Base-by-base conservation (phyloP, 2,329 filamentous ascomycete genomes). In the Neofusicoccum laricinum region DNA sequence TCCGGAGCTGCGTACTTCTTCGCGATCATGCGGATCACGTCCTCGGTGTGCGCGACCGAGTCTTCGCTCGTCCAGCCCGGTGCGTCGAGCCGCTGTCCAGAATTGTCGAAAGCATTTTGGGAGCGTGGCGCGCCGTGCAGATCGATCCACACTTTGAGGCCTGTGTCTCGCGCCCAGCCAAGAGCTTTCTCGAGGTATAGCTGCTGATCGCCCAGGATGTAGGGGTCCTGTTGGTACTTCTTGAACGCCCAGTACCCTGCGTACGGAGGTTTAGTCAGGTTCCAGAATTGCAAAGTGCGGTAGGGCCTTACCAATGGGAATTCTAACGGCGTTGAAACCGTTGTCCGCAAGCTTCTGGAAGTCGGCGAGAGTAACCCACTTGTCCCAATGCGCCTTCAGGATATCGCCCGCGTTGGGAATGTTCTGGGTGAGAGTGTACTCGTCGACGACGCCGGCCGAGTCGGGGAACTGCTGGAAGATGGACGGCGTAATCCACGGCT, bases 91-190 rank as follows among this genome's bases (percentile, higher is more conserved):
- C 76, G 77, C 64, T 84, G 81, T 2, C 86, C 86, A 43, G 82
- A 86, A 72, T 88, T 88, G 72, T 88, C 86, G 70, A 85, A 88
- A 10, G 86, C 86, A 66, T 88, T 87, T 68, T 87, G 85, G 2
- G 78, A 81, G 50, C 81, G 81, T 2, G 74, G 75, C 12, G 73
- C 73, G 40, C 84, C 85, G 70, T 88, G 85, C 10, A 87, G 77
- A 68, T 88, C 85, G 57, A 88, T 82, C 70, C 86, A 77, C 17
- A 87, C 78, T 71, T 86, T 84, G 41, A 86, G 71, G 1, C 82
- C 81, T 0, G 81, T 75, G 36, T 77, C 75, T 40, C 83, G 72
- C 4, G 85, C 82, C 85, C 85, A 88, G 51, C 82, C 82, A 55
- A 87, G 81, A 11, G 84, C 85, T 21, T 78, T 75, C 65, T 86